phyloP scores from a whole-genome alignment of 2,329 filamentous ascomycete genomes.

The Beauveria sp. region DNA sequence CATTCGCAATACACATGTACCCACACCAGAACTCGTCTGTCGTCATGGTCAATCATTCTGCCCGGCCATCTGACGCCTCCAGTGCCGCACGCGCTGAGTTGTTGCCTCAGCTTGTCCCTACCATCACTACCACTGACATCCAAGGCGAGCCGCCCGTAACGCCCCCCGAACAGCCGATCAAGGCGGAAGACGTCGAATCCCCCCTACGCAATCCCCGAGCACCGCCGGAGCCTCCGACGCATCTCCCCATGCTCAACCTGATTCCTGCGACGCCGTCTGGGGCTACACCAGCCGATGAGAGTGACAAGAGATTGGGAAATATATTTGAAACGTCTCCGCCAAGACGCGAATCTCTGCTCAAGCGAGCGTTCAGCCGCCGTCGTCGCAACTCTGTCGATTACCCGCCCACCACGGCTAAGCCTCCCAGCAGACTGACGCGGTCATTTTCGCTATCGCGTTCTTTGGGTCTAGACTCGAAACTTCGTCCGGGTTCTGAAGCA shows the following conservation, averaged over 20 bases:
- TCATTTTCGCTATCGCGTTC: constrained; percentile 47
- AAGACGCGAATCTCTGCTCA: constrained; percentile 43
- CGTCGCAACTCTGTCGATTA: constrained; percentile 37
- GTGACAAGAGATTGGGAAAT: constrained; percentile 44
- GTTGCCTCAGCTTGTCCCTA: constrained; percentile 23
- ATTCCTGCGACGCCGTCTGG: constrained; percentile 57
- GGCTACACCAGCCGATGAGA: constrained; percentile 46
- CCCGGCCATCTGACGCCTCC: constrained; percentile 41
- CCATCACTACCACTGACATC: constrained; percentile 31
- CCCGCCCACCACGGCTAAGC: constrained; percentile 31
- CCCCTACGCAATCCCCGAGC: constrained; percentile 54
- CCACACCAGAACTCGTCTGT: constrained; percentile 59
- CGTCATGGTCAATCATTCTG: constrained; percentile 50
- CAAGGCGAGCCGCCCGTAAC: constrained; percentile 38
- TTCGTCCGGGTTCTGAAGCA: constrained; percentile 21
- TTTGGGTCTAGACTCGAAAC: constrained; percentile 23
- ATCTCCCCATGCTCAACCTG: constrained; percentile 43
- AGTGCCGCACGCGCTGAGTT: constrained; percentile 20
- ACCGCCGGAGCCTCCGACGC: constrained; percentile 44
- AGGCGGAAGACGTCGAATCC: constrained; percentile 50
- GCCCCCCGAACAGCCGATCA: constrained; percentile 42
- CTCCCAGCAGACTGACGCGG: constrained; percentile 38
- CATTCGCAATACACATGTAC: constrained; percentile 53
- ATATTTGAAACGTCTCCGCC: constrained; percentile 43
- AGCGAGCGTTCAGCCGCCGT: constrained; percentile 43